Base-by-base conservation (phyloP, 108 stramenopile species). In the Conticribra weissflogii region DNA sequence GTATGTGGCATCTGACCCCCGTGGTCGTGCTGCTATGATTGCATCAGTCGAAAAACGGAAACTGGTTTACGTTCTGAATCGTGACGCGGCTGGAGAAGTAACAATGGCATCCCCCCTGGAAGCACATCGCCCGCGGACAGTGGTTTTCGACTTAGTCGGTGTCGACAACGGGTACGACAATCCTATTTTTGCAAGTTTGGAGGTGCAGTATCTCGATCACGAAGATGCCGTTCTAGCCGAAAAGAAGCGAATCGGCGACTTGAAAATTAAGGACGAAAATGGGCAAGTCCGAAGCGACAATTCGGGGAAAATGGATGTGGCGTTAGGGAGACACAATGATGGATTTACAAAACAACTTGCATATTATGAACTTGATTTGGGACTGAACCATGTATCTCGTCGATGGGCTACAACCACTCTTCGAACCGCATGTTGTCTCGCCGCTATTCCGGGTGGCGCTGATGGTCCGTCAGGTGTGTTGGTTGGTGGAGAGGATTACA, bases 81-180 rank as follows among this genome's bases (percentile, higher is more conserved):
- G 95, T 9, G 95, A 96, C 66, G 62, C 86, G 0, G 56, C 75
- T 0, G 84, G 87, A 19, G 79, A 71, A 2, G 82, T 96, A 7
- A 97, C 96, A 24, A 88, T 98, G 23, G 92, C 96, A 18, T 89
- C 86, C 60, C 99, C 99, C 3, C 72, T 99, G 45, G 98, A 98
- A 71, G 99, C 99, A 0, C 97, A 99, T 84, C 92, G 96, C 48
- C 64, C 82, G 17, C 79, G 87, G 16, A 93, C 93, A 0, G 61
- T 99, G 8, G 83, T 87, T 0, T 94, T 96, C 59, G 91, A 85
- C 45, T 81, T 86, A 3, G 89, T 87, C 22, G 99, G 96, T 8
- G 74, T 98, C 18, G 97, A 99, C 81, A 98, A 98, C 56, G 98
- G 97, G 31, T 97, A 91, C 69, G 98, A 98, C 59, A 99, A 98